phyloP scores from a whole-genome alignment of 352 stramenopile genomes.

The Pythium phragmiticola region DNA sequence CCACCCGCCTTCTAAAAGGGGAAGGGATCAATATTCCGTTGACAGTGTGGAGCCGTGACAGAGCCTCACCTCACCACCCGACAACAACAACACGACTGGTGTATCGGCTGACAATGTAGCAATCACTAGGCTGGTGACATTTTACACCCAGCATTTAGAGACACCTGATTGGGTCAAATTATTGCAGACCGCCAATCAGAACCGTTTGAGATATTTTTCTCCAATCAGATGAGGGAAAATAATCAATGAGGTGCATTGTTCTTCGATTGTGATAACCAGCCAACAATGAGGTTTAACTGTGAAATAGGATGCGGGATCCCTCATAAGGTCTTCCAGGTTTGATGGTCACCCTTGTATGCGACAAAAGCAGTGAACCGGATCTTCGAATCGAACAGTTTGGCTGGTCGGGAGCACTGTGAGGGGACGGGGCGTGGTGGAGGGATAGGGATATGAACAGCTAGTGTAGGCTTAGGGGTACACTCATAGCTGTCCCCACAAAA shows the following conservation, averaged over 20 bases:
- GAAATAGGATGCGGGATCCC: constrained; percentile 3
- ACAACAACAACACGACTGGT: constrained; percentile 3
- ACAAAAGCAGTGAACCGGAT: constrained; percentile 28
- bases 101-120: neutral
- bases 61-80: constrained; percentile 6
- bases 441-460: constrained; percentile 8
- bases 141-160: constrained; percentile 7
- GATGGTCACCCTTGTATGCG: constrained; percentile 14
- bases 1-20: constrained; percentile 21
- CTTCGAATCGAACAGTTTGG: constrained; percentile 20
- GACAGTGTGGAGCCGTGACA: neutral
- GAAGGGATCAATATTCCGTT: constrained; percentile 9
- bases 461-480: constrained; percentile 22
- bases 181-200: constrained; percentile 4
- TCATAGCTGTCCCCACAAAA: neutral
- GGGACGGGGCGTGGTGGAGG: constrained; percentile 17
- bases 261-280: neutral
- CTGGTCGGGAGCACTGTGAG: constrained; percentile 20
- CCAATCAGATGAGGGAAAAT: neutral
- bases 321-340: constrained; percentile 2
- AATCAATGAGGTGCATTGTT: constrained; percentile 12
- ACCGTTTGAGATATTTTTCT: neutral
- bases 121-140: constrained; percentile 17
- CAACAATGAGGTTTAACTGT: constrained; percentile 18
- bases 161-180: constrained; percentile 14